Conservation (phyloP, 805 yeast species). For the Candida coquimbonensis region DNA sequence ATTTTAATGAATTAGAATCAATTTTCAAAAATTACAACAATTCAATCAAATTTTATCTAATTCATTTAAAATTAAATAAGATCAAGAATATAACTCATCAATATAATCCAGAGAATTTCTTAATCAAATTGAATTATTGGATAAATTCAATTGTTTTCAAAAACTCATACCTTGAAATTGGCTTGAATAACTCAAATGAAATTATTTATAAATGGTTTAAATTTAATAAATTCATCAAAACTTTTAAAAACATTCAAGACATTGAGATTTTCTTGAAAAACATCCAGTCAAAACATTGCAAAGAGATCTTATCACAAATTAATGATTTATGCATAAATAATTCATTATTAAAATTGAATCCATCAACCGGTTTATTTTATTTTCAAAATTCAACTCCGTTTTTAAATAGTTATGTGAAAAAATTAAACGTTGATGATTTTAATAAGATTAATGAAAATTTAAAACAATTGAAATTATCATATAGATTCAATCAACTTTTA, state of each 20-base stretch:
- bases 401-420: constrained; percentile 16
- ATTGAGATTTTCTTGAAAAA: constrained; percentile 32
- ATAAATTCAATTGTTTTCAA: constrained; percentile 38
- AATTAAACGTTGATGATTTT: constrained; percentile 21
- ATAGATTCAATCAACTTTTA: constrained; percentile 36
- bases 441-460: constrained; percentile 19
- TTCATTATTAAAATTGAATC: constrained; percentile 24
- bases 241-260: constrained; percentile 25
- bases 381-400: constrained; percentile 39
- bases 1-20: constrained; percentile 47
- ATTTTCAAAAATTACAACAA: constrained; percentile 52
- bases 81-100: constrained; percentile 50
- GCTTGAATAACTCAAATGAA: constrained; percentile 40
- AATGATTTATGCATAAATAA: constrained; percentile 23
- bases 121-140: constrained; percentile 63
- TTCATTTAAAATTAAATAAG: constrained; percentile 50
- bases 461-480: constrained; percentile 12
- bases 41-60: constrained; percentile 54
- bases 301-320: constrained; percentile 28
- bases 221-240: constrained; percentile 40
- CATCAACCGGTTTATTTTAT: constrained; percentile 31
- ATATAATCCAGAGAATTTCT: constrained; percentile 46
- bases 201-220: constrained; percentile 57
- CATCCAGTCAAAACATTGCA: constrained; percentile 35
- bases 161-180: constrained; percentile 54